These are phyloP conservation scores for Kwoniella sp. DNA, from an alignment of 768 basidiomycete genomes.

Conservation along the genomic window DNA sequence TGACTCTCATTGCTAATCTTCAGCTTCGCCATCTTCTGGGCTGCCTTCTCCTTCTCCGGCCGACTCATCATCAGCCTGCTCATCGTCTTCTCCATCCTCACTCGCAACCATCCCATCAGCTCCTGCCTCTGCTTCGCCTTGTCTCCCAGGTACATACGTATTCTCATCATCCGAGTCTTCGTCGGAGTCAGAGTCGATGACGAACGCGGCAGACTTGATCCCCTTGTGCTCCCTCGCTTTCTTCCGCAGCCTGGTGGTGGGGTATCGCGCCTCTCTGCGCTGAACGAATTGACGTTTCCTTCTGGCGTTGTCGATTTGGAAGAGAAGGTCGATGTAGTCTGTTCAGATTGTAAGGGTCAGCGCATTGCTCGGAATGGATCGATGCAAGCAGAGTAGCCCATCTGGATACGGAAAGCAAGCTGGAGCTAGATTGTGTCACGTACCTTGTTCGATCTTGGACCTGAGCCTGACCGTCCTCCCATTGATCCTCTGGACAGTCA, in stretches of 20 bases:
- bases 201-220: constrained; percentile 8
- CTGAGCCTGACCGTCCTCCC: not conserved
- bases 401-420: too few species aligned
- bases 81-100: constrained; percentile 3
- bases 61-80: not conserved
- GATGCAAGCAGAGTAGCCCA: too few species aligned
- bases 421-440: not conserved
- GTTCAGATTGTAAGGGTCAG: not conserved
- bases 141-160: not conserved
- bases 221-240: constrained; percentile 7
- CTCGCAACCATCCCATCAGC: constrained; percentile 5
- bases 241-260: constrained; percentile 12
- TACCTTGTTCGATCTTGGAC: constrained; percentile 8
- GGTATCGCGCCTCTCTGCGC: not conserved
- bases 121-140: not conserved
- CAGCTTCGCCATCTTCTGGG: not conserved
- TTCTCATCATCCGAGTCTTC: constrained; percentile 6
- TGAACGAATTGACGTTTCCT: constrained; percentile 11
- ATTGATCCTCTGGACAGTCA: not conserved
- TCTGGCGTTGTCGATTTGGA: not conserved
- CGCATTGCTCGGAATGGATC: constrained; percentile 5
- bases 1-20: too few species aligned
- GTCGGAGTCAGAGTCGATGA: constrained; percentile 17
- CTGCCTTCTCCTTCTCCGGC: not conserved
- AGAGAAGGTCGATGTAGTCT: constrained; percentile 19